Conservation (phyloP, 148 eudicot species). For the Silene conica region DNA sequence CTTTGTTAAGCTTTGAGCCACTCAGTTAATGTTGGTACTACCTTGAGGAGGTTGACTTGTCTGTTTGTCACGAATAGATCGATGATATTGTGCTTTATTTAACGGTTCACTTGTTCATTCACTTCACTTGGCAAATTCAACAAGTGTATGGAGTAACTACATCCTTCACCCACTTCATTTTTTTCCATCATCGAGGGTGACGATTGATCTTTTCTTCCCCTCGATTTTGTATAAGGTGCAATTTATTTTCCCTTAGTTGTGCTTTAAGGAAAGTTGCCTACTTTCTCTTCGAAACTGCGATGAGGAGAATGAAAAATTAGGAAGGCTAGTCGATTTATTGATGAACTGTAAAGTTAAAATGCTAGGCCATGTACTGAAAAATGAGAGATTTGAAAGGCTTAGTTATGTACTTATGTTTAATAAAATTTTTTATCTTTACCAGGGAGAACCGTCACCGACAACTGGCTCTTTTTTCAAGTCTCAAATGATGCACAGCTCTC, state of each 20-base stretch:
- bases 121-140: slow-evolving; percentile 1
- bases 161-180: neutral
- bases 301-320: neutral
- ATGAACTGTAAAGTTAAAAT: neutral
- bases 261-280: neutral
- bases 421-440: slow-evolving; percentile 29
- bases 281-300: neutral
- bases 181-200: neutral
- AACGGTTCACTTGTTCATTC: slow-evolving; percentile 16
- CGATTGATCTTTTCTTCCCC: neutral
- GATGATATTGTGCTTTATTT: slow-evolving; percentile 9
- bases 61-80: slow-evolving; percentile 1
- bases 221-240: slow-evolving; percentile 7
- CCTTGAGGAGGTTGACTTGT: neutral
- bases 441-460: slow-evolving; percentile 99
- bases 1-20: neutral
- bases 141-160: slow-evolving; percentile 14
- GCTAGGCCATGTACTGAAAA: neutral
- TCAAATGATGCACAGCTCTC: slow-evolving; percentile 52
- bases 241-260: neutral
- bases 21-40: neutral
- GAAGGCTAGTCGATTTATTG: neutral
- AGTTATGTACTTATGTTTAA: neutral
- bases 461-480: slow-evolving; percentile 86
- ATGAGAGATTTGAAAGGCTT: neutral